A percentile compares a stretch with the other conserved stretches of the same genome.
phyloP scores from a whole-genome alignment of 495 filamentous ascomycete species.

The Hypoxylon intermedium region DNA sequence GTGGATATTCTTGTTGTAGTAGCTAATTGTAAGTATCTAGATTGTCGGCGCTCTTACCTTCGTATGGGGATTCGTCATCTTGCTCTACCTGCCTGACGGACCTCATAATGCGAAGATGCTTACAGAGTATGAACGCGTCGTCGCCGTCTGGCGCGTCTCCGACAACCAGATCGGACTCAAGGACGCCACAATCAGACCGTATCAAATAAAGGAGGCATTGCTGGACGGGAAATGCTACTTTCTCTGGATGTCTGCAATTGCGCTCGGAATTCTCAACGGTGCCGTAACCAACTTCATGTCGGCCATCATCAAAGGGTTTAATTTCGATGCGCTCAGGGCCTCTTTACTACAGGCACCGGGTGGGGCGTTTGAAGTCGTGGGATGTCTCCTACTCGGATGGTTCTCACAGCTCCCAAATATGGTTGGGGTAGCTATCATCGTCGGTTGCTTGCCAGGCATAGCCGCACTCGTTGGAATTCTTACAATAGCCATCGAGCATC shows the following conservation, averaged over 20 bases:
- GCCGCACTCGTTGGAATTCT: conserved; percentile 35
- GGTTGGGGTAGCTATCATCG: conserved; percentile 35
- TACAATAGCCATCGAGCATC: conserved; percentile 48
- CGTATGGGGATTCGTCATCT: conserved; percentile 47
- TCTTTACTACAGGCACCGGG: conserved; percentile 57
- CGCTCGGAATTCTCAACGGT: conserved; percentile 55
- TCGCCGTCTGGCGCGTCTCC: conserved; percentile 40
- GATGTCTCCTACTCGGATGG: conserved; percentile 45
- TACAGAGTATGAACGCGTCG: conserved; percentile 35
- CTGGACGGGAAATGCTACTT: conserved; percentile 52
- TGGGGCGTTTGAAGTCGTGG: conserved; percentile 52
- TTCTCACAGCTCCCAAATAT: conserved; percentile 49
- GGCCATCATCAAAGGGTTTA: conserved; percentile 53
- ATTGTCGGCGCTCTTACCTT: conserved; percentile 59
- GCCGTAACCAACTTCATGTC: conserved; percentile 56
- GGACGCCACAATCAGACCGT: conserved; percentile 42
- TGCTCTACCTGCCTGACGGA: conserved; percentile 43
- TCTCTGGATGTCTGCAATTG: conserved; percentile 47
- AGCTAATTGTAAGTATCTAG: conserved; percentile 18
- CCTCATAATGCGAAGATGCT: conserved; percentile 39
- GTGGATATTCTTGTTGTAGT: background rate
- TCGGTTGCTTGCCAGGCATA: conserved; percentile 34
- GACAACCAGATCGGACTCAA: conserved; percentile 39
- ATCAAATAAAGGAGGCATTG: conserved; percentile 50
- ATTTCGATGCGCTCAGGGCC: conserved; percentile 41